Evolutionary conservation across 2,329 filamentous ascomycete species (phyloP).

Genomic region (Mollisiaceae sp.): DNA sequence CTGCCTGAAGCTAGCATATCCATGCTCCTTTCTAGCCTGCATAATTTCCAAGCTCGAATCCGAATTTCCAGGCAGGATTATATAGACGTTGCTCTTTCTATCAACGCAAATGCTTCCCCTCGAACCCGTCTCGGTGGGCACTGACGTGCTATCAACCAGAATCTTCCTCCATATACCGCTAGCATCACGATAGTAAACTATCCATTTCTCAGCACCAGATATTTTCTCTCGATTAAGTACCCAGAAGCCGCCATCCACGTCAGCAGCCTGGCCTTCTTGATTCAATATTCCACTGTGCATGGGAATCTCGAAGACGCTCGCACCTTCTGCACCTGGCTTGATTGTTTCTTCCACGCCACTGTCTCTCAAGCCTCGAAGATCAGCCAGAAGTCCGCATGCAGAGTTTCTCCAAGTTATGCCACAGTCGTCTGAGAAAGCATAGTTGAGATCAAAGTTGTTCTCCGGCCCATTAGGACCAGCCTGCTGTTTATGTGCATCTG

Average conservation of each 20-base stretch:
- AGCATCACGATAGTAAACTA: constrained; percentile 30
- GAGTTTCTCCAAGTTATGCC: constrained; percentile 34
- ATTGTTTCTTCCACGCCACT: constrained; percentile 23
- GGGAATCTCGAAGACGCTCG: constrained; percentile 35
- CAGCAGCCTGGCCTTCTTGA: constrained; percentile 35
- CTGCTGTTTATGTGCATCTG: constrained; percentile 38
- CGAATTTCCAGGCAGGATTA: constrained; percentile 35
- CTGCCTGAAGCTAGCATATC: constrained; percentile 18
- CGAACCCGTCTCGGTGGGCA: constrained; percentile 33
- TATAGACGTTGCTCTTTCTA: constrained; percentile 26
- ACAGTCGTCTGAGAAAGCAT: constrained; percentile 34
- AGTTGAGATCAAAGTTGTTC: constrained; percentile 38
- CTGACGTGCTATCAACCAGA: constrained; percentile 16
- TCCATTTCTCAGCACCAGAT: constrained; percentile 30
- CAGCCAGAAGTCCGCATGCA: constrained; percentile 27
- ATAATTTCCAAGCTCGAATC: constrained; percentile 35
- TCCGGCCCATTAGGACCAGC: constrained; percentile 38
- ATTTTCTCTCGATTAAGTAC: constrained; percentile 33
- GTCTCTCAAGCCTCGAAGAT: constrained; percentile 9
- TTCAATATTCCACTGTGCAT: constrained; percentile 37
- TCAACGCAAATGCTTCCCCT: constrained; percentile 35
- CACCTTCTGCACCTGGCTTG: constrained; percentile 23
- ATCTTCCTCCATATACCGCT: constrained; percentile 33
- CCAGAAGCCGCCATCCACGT: constrained; percentile 35
- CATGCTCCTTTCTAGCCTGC: constrained; percentile 17